Base-by-base conservation (phyloP, 768 basidiomycete species). In the Lentinula lateritia region DNA sequence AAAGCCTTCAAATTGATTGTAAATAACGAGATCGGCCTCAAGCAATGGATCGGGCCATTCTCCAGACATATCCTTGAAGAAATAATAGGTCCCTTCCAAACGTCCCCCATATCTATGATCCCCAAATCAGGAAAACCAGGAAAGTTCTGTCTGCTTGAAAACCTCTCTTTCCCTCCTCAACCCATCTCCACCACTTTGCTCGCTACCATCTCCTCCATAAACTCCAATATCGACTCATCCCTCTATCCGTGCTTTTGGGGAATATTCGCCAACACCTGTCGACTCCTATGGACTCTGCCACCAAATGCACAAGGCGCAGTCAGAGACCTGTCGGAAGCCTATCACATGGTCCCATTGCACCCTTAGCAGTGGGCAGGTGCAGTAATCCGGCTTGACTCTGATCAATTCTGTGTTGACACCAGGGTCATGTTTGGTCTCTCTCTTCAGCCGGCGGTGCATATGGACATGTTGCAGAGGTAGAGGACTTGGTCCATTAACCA, bases 1-100 rank as follows among this genome's bases (percentile, higher is more conserved):
- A 41, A 57, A 0, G 56, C 48, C 0, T 78, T 71, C 58, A 0
- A 45, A 0, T 35, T 58, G 0, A 68, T 75, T 28, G 35, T 72
- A 0, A 8, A 65, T 0, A 60, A 50, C 0, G 74, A 79, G 43
- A 64, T 78, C 16, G 2, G n/a, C 0, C 50, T 18, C 8, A 65
- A 65, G 0, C 64, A 69, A 0, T 78, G 77, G 52, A 15, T 77
- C 7, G 75, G 79, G 0, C 78, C 78, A 0, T 62, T 69, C 36
- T 58, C 72, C 0, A 38, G 36, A 12, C 5, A 2, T 0, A 66
- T 71, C 8, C 55, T 76, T 0, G 74, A 78, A 58, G 0, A 2
- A 0, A 50, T 70, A 23, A 61, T 79, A 6, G 76, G 78, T 0
- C 75, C 71, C 0, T 79, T 80, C 60, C 78, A 79, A 57, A 60